Conservation (phyloP, 768 basidiomycete species). For the Termitomyces sp. region DNA sequence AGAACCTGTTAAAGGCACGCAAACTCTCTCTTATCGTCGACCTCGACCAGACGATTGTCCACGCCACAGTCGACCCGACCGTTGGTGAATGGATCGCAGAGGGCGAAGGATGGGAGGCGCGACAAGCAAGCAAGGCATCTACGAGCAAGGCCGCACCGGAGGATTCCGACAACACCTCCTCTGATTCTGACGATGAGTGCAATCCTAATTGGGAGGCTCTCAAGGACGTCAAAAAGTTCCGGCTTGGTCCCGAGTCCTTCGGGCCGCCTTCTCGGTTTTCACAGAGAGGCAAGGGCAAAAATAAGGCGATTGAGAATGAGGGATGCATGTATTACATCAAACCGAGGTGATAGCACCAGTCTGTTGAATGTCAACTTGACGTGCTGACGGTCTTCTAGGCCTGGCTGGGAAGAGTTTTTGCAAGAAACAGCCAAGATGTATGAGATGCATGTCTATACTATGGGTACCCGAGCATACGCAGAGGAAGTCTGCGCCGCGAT, state of each 20-base stretch:
- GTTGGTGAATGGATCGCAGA: constrained; percentile 96
- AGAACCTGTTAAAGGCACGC: constrained; percentile 65
- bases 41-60: constrained; percentile 97
- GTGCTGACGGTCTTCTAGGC: constrained; percentile 35
- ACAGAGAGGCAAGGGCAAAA: constrained; percentile 48
- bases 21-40: constrained; percentile 96
- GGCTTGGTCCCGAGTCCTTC: constrained; percentile 76
- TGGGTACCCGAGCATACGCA: constrained; percentile 97
- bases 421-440: constrained; percentile 67
- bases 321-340: constrained; percentile 98
- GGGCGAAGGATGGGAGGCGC: constrained; percentile 73
- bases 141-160: constrained; percentile 24
- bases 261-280: constrained; percentile 33
- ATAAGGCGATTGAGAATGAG: constrained; percentile 61
- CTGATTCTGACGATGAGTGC: constrained; percentile 49
- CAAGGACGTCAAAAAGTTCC: constrained; percentile 86
- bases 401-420: constrained; percentile 81
- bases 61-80: constrained; percentile 97
- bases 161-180: constrained; percentile 34
- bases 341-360: constrained; percentile 60
- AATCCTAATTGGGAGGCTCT: constrained; percentile 94
- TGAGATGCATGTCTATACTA: constrained; percentile 99
- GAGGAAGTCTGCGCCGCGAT: constrained; percentile 92
- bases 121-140: constrained; percentile 38
- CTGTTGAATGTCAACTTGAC: not conserved